phyloP scores from a whole-genome alignment of 176 grass and related monocot genomes.

The Oryza coarctata region DNA sequence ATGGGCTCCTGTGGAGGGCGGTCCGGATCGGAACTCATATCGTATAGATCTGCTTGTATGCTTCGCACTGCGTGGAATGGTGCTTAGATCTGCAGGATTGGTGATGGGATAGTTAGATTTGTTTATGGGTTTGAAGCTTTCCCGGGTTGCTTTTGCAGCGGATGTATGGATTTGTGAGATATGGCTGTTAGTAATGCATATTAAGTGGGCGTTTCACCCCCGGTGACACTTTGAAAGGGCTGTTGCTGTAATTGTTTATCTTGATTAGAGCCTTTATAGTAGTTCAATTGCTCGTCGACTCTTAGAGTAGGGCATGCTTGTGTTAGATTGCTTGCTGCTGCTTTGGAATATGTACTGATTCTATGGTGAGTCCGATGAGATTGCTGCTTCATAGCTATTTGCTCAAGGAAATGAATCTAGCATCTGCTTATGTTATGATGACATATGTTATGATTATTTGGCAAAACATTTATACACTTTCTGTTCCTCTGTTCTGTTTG shows the following conservation, averaged over 20 bases:
- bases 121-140: not conserved
- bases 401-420: too few relatives aligned
- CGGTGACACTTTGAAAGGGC: too few relatives aligned
- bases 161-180: not conserved
- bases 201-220: too few relatives aligned
- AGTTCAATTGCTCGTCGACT: not conserved
- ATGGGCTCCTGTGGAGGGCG: not conserved
- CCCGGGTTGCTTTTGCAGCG: not conserved
- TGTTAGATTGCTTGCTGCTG: not conserved
- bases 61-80: not conserved
- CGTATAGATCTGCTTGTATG: not conserved
- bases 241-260: not conserved
- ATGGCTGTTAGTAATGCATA: not conserved
- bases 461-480: not conserved
- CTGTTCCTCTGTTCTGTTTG: not conserved
- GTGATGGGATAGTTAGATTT: not conserved
- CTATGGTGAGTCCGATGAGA: too few relatives aligned
- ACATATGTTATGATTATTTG: not conserved
- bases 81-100: slow-evolving; percentile 30
- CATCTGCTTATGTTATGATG: too few relatives aligned
- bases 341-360: not conserved
- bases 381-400: too few relatives aligned
- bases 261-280: not conserved
- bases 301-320: not conserved
- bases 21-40: not conserved